Percentiles rank a stretch among this genome's conserved stretches.
Evolutionary conservation across 768 basidiomycete species (phyloP).

Genomic region (Trametes maxima): DNA sequence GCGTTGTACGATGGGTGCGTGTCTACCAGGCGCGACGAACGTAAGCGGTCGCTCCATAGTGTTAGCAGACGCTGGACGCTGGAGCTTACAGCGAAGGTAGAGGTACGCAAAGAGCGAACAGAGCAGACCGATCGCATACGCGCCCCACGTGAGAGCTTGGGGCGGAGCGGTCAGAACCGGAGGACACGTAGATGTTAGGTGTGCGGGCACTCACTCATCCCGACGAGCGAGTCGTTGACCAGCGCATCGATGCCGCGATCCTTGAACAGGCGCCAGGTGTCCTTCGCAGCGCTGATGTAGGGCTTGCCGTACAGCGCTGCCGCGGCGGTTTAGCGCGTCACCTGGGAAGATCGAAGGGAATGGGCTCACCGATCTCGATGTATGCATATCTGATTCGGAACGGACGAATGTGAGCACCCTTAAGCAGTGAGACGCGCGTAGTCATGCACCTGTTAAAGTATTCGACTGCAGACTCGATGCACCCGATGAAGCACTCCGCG

Average conservation of each 20-base stretch:
- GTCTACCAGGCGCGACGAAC: constrained; percentile 40
- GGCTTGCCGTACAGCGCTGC: constrained; percentile 83
- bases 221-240: constrained; percentile 81
- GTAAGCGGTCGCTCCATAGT: not conserved
- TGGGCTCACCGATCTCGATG: constrained; percentile 70
- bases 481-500: constrained; percentile 75
- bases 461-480: constrained; percentile 66
- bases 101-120: constrained; percentile 77
- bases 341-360: not conserved
- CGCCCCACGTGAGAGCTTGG: constrained; percentile 76
- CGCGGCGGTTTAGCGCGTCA: not conserved
- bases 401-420: not conserved
- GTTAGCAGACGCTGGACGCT: not conserved
- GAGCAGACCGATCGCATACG: constrained; percentile 72
- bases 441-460: constrained; percentile 72
- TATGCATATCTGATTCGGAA: constrained; percentile 61
- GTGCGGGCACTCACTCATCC: constrained; percentile 58
- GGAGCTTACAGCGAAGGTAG: constrained; percentile 64
- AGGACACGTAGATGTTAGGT: not conserved
- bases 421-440: not conserved
- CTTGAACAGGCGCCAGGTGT: constrained; percentile 78
- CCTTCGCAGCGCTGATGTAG: constrained; percentile 79
- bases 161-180: constrained; percentile 12
- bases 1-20: constrained; percentile 76
- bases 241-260: constrained; percentile 82